Evolutionary conservation across 169 alveolate species (phyloP), one percentile per base, ranked within the genome.

Genomic region (Theileria annulata): DNA sequence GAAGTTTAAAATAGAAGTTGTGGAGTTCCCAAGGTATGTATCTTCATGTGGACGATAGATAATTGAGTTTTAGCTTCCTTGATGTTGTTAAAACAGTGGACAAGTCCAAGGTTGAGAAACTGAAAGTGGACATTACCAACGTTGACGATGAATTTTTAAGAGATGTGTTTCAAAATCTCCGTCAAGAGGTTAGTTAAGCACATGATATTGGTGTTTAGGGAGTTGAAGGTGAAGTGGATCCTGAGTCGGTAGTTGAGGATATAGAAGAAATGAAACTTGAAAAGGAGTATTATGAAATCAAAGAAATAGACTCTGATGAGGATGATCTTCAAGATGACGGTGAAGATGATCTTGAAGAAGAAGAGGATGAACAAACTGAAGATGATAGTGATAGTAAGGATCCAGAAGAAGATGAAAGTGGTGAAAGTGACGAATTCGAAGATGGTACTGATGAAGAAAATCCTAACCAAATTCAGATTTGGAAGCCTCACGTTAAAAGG

Each of bases 1-100:
- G 84, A 96, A 95, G 85, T 97, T 96, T 86, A 93, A 93, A 64
- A 77, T 97, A 21, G 90, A 92, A 42, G 96, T 94, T 47, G 93
- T 89, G 47, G 97, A 92, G n/a, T 92, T 86, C 64, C 98, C 98
- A n/a, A 81, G 79, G 86, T 93, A 87, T 54, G 91, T 17, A 2
- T 15, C 8, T 28, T 25, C 17, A 10, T 23, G 17, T 56, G 8
- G n/a, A 21, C 10, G 9, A 25, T 19, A 15, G 17, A 2, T 74
- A 42, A 37, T 48, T 56, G 2, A 10, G 19, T 17, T 37, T 9
- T 59, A 80, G 88, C n/a, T 84, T 77, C 58, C 74, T 33, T 15
- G 90, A 84, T 27, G 90, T 84, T 33, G 78, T 49, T 17, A 71
- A 78, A 13, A 35, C 33, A 12, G 79, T 54, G 12, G 84, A 77